Percentiles rank a stretch among this genome's conserved stretches.
Evolutionary conservation across 495 filamentous ascomycete genomes (phyloP).

Genomic region (Aspergillus saccharolyticus): DNA sequence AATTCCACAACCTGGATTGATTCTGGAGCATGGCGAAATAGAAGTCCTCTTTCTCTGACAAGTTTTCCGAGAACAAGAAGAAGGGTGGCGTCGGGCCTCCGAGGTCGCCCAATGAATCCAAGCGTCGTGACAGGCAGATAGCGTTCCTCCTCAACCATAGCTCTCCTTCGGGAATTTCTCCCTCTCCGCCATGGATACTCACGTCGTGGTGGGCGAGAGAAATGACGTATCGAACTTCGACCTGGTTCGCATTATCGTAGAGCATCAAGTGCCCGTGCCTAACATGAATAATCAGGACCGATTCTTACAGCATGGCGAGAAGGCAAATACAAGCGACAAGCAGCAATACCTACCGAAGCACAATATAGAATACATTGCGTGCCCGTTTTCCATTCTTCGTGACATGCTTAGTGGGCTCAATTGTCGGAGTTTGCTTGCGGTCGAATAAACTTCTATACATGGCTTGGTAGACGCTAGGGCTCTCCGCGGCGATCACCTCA

Average conservation of each 20-base stretch:
- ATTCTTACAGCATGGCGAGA: not conserved
- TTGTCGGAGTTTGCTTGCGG: conserved; percentile 58
- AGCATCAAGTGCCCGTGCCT: conserved; percentile 97
- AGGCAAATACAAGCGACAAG: not conserved
- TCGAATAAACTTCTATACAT: conserved; percentile 98
- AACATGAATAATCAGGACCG: conserved; percentile 18
- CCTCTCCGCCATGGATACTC: conserved; percentile 77
- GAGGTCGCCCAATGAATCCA: conserved; percentile 55
- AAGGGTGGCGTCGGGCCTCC: conserved; percentile 69
- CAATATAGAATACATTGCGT: conserved; percentile 90
- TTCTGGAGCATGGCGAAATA: conserved; percentile 88
- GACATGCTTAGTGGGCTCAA: conserved; percentile 42
- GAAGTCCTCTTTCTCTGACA: conserved; percentile 95
- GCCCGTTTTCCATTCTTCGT: conserved; percentile 65
- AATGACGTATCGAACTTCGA: conserved; percentile 93
- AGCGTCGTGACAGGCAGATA: conserved; percentile 71
- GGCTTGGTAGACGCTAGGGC: conserved; percentile 90
- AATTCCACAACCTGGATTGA: conserved; percentile 60
- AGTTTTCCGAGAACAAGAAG: conserved; percentile 88
- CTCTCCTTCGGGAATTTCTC: conserved; percentile 81
- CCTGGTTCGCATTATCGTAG: conserved; percentile 82
- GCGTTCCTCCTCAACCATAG: conserved; percentile 94
- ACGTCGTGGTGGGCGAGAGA: conserved; percentile 84
- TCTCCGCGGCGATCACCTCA: conserved; percentile 62
- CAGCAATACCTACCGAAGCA: conserved; percentile 60